Base-by-base conservation (phyloP, 352 stramenopile genomes). In the Phytopythium aichiense region DNA sequence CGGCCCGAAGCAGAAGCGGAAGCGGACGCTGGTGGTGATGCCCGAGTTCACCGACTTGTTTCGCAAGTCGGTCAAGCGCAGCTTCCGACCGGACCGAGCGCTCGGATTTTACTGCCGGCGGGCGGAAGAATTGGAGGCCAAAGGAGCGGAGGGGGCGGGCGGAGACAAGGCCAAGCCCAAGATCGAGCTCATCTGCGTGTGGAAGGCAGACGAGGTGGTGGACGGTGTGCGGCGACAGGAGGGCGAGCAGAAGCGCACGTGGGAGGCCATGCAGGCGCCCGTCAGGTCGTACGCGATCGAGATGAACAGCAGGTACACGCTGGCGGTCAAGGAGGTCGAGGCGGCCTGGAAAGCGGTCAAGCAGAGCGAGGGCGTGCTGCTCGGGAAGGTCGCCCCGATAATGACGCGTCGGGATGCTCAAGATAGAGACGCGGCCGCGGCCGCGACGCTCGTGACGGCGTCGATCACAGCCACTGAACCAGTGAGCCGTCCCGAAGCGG, bases 261-360 rank as follows among this genome's bases (percentile, higher is more conserved):
- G 79, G 77, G 79, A 91, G 56, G 81, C 77, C 1, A 81, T 87
- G 69, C 71, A 83, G 35, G 77, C 76, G 1, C 77, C 76, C 0
- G 73, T 88, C 22, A 87, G 77, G 51, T 80, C 74, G 38, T 88
- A 87, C 54, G 72, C 76, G 23, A 89, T 89, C 49, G 78, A 87
- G 56, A 64, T 60, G 2, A 88, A 89, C 50, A 55, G 71, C 6
- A 89, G 84, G 58, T 87, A 90, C 46, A 52, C 50, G 6, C 64
- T 76, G 5, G 71, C 72, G 1, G 71, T 77, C 5, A 40, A 64
- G 13, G 56, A 73, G 22, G 56, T 79, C 40, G 22, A 51, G 18
- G 54, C 68, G 3, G 60, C 67, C 0, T 75, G 68, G 68, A 23
- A 58, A 5, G 45, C 61, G 1, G 40, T 78, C 6, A 59, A 65